Evolutionary conservation across 2,329 filamentous ascomycete species (phyloP), one percentile per base, ranked within the genome.

Genomic region (Claviceps sp.): DNA sequence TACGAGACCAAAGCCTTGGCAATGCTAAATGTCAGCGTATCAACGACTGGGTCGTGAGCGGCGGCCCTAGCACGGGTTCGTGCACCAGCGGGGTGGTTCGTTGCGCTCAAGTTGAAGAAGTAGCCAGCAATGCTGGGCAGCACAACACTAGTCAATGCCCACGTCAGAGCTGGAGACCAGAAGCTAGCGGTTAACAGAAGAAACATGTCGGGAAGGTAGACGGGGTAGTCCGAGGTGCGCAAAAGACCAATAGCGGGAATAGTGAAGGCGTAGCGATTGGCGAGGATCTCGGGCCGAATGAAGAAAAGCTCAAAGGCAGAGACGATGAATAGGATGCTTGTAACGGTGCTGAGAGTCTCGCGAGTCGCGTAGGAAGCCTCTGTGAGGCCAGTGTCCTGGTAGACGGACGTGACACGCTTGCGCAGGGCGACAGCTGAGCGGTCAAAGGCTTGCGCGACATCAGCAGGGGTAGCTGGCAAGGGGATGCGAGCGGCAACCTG

Each of bases 21-120:
- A 52, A 97, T 82, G 71, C 90, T 95, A 71, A 94, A 98, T 22
- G 84, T 86, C 63, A 97, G 71, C 4, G 90, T 90, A 65, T 98
- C 93, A 57, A 91, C 81, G 5, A 75, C 71, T 57, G 83, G 82
- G 56, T 80, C 77, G 40, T 69, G 64, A 22, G 55, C 53, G 45
- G 65, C 61, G 50, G 44, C 26, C 42, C 64, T 64, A 49, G 63
- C 63, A 62, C 73, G 74, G 57, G 71, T 73, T 56, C 72, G 70
- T 44, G 60, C 64, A 54, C 58, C 64, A 29, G 26, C 26, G 60
- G 57, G 58, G 62, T 65, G 67, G 60, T 65, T 71, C 60, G 72
- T 76, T 47, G 74, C 71, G 40, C 83, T 87, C 61, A 96, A 68
- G 68, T 97, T 97, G 78, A 95, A 85, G 66, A 96, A 95, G 72